These are phyloP conservation scores for Fusarium zealandicum DNA, from an alignment of 2,329 filamentous ascomycete genomes.

Conservation along the genomic window DNA sequence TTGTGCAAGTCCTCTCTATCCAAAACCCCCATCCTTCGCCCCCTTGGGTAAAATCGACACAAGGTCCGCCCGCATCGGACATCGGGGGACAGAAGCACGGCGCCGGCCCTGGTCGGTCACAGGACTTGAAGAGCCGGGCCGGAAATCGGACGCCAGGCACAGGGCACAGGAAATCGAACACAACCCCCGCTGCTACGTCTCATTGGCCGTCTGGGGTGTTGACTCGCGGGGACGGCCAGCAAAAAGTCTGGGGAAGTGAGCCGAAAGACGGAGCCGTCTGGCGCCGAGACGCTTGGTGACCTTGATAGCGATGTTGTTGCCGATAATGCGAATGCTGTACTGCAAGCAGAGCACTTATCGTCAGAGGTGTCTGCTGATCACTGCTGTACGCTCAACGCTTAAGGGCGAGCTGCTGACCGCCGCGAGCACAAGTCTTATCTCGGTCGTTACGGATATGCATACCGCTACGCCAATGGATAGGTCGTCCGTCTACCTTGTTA, in stretches of 20 bases:
- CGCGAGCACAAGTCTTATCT: conserved; percentile 6
- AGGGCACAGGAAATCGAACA: conserved; percentile 13
- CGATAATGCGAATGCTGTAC: not conserved
- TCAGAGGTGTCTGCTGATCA: conserved; percentile 25
- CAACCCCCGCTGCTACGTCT: not conserved
- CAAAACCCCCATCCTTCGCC: not conserved
- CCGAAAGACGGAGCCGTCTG: conserved; percentile 14
- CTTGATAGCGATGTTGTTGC: not conserved
- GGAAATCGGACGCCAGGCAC: conserved; percentile 32
- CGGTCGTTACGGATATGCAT: not conserved
- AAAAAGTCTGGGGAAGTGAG: conserved; percentile 27
- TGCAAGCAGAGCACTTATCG: not conserved
- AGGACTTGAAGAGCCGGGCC: conserved; percentile 29
- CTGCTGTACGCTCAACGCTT: not conserved
- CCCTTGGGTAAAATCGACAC: conserved; percentile 26
- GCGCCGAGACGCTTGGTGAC: conserved; percentile 6
- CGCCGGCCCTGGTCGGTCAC: conserved; percentile 30
- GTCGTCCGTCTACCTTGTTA: not conserved
- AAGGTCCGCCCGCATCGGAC: conserved; percentile 23
- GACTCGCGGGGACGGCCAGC: conserved; percentile 3
- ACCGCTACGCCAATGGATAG: conserved; percentile 2
- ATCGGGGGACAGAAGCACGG: not conserved
- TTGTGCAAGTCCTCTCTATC: conserved; percentile 21
- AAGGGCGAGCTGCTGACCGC: conserved; percentile 27
- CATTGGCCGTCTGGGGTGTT: conserved; percentile 14